Evolutionary conservation across 768 basidiomycete genomes (phyloP).

Genomic region (Boletales sp.): DNA sequence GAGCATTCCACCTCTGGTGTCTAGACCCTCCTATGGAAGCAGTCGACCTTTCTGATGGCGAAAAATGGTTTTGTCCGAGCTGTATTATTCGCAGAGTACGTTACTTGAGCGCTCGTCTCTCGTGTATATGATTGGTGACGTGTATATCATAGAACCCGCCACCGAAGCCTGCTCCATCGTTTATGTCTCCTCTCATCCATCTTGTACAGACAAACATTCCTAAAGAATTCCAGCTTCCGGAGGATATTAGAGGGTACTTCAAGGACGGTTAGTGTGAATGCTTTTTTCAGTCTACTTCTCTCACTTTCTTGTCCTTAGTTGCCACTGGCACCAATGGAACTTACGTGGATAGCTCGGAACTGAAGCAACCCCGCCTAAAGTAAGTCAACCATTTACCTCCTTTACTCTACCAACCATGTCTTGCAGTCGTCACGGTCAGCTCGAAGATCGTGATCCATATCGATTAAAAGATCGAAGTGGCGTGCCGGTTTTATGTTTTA

Average conservation of each 20-base stretch:
- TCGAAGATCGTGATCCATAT: constrained; percentile 89
- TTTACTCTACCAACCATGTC: constrained; percentile 1
- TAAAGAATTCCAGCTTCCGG: constrained; percentile 80
- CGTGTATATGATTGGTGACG: constrained; percentile 11
- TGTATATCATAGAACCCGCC: constrained; percentile 50
- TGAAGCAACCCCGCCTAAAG: constrained; percentile 81
- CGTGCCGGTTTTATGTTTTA: constrained; percentile 83
- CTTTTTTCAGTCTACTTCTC: constrained; percentile 7
- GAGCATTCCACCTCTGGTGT: constrained; percentile 95
- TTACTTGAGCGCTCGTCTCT: not conserved
- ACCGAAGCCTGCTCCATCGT: constrained; percentile 61
- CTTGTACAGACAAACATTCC: constrained; percentile 68
- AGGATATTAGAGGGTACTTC: constrained; percentile 79
- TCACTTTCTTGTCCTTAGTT: constrained; percentile 46
- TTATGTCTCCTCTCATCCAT: constrained; percentile 70
- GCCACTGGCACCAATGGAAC: constrained; percentile 73
- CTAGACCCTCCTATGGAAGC: constrained; percentile 92
- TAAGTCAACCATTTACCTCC: constrained; percentile 38
- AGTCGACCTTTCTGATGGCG: constrained; percentile 79
- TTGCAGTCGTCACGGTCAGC: constrained; percentile 74
- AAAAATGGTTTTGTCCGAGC: constrained; percentile 75
- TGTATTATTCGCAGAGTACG: constrained; percentile 67
- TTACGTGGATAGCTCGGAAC: constrained; percentile 77
- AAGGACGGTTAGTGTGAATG: constrained; percentile 66
- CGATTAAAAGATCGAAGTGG: constrained; percentile 84